A percentile compares a stretch with the other conserved stretches of the same genome.
phyloP scores from a whole-genome alignment of 1,284 basidiomycete species.

The Ustilago cynodontis region DNA sequence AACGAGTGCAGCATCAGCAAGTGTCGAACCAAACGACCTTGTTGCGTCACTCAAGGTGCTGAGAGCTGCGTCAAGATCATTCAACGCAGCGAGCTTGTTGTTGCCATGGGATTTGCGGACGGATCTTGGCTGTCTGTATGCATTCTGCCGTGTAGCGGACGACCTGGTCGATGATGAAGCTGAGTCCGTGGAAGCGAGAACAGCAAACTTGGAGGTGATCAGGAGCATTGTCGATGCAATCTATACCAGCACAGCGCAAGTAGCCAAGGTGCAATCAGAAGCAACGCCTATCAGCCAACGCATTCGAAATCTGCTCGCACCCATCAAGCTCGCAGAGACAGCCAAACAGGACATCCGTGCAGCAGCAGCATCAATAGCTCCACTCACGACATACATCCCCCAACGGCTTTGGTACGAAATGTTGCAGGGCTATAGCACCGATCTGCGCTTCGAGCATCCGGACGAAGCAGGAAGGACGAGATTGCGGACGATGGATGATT shows the following conservation, averaged over 20 bases:
- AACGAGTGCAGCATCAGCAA: constrained; percentile 13
- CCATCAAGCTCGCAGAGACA: constrained; percentile 14
- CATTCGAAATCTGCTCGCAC: constrained; percentile 22
- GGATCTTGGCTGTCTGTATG: constrained; percentile 62
- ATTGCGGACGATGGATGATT: constrained; percentile 41
- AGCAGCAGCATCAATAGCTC: constrained; percentile 53
- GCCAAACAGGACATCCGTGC: constrained; percentile 37
- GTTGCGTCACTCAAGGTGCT: constrained; percentile 34
- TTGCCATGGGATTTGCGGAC: constrained; percentile 64
- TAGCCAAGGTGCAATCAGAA: not conserved
- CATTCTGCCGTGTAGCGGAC: constrained; percentile 61
- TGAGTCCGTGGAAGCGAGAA: constrained; percentile 29
- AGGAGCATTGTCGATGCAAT: constrained; percentile 39
- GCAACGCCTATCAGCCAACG: constrained; percentile 20
- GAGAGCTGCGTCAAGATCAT: constrained; percentile 56
- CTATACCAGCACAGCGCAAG: constrained; percentile 15
- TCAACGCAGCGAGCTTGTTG: constrained; percentile 56
- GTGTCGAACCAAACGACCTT: constrained; percentile 38
- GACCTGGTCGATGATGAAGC: constrained; percentile 58
- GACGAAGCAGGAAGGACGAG: constrained; percentile 15
- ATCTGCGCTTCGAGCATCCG: constrained; percentile 47
- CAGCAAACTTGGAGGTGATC: constrained; percentile 32
- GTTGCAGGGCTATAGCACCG: constrained; percentile 55
- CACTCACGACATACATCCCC: constrained; percentile 52
- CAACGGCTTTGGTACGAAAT: constrained; percentile 58